A percentile compares a stretch with the other conserved stretches of the same genome.
phyloP scores from a whole-genome alignment of 805 yeast genomes.

The Saccharomycopsis fermentans region DNA sequence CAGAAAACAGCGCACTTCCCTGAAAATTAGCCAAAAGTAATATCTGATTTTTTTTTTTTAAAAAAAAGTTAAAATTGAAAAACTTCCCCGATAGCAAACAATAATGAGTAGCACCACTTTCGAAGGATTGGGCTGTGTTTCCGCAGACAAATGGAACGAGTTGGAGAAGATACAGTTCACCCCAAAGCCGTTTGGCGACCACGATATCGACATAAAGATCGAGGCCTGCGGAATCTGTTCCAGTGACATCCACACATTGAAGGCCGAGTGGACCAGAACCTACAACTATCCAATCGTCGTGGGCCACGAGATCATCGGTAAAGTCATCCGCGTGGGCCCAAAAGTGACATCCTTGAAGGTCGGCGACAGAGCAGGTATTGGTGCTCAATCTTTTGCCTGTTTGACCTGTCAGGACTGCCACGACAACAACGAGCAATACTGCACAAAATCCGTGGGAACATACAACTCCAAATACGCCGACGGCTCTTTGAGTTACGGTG shows the following conservation, averaged over 20 bases:
- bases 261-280: constrained; percentile 10
- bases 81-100: too few species aligned
- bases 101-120: constrained; percentile 26
- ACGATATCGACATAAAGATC: constrained; percentile 47
- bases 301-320: constrained; percentile 65
- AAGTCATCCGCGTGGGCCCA: constrained; percentile 49
- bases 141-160: constrained; percentile 25
- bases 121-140: constrained; percentile 48
- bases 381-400: constrained; percentile 61
- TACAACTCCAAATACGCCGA: constrained; percentile 39
- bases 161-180: constrained; percentile 8
- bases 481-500: constrained; percentile 50
- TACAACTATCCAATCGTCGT: constrained; percentile 28
- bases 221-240: constrained; percentile 63
- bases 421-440: constrained; percentile 44
- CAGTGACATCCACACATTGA: constrained; percentile 30
- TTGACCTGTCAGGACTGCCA: constrained; percentile 51
- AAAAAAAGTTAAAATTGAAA: too few species aligned
- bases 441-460: constrained; percentile 40
- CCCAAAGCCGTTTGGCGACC: constrained; percentile 11
- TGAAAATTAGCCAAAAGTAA: too few species aligned
- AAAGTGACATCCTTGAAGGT: constrained; percentile 39
- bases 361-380: constrained; percentile 76
- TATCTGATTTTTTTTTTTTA: too few species aligned
- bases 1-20: too few species aligned